Conservation (phyloP, 2,329 filamentous ascomycete genomes). For the Diaporthe sp. region DNA sequence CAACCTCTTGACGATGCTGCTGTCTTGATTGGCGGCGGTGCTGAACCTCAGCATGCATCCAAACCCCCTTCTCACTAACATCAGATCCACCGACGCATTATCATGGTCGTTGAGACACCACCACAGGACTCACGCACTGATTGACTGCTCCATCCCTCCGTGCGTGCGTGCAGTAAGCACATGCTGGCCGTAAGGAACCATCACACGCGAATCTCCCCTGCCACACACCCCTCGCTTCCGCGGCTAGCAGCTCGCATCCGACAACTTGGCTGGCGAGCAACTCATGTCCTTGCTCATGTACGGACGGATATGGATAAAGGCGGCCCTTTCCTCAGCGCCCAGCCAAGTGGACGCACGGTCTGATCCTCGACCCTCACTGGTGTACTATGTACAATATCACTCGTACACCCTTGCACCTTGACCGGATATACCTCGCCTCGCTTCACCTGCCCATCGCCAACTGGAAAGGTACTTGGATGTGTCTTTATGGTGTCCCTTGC, state of each 20-base stretch:
- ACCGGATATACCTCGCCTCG: constrained; percentile 23
- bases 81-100: constrained; percentile 7
- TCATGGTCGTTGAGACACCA: neutral
- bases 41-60: constrained; percentile 16
- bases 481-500: constrained; percentile 23
- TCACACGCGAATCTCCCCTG: constrained; percentile 15
- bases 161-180: constrained; percentile 21
- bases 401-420: constrained; percentile 28
- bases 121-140: neutral
- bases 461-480: constrained; percentile 32
- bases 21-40: constrained; percentile 12
- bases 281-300: constrained; percentile 7
- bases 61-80: constrained; percentile 19
- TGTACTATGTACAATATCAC: constrained; percentile 19
- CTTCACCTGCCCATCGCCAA: constrained; percentile 27
- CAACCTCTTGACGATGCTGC: neutral
- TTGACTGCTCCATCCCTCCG: constrained; percentile 11
- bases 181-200: constrained; percentile 8
- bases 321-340: neutral
- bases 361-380: constrained; percentile 14
- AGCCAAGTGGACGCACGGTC: constrained; percentile 30
- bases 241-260: constrained; percentile 25
- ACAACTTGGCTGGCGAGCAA: constrained; percentile 19
- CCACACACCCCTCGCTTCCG: constrained; percentile 5
- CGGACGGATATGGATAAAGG: neutral